Percentiles rank a stretch among this genome's conserved stretches.
Conservation (phyloP, 176 grass and related monocot genomes). For the Coix lacrymajobi region DNA sequence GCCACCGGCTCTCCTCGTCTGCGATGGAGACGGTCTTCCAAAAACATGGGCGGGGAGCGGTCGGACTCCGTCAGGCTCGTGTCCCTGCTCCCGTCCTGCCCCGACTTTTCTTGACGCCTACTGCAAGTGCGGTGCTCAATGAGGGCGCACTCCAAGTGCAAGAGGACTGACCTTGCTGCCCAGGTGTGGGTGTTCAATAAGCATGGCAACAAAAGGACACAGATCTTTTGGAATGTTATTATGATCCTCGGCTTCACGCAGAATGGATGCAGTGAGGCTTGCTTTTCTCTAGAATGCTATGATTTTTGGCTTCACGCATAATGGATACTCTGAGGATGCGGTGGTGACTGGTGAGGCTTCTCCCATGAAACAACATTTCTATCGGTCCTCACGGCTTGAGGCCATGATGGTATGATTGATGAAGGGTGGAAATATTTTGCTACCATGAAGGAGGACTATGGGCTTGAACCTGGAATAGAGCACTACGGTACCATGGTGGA, state of each 20-base stretch:
- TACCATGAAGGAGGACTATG: constrained; percentile 52
- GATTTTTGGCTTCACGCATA: too few relatives aligned
- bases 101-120: too few relatives aligned
- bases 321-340: too few relatives aligned
- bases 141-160: too few relatives aligned
- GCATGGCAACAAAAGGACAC: too few relatives aligned
- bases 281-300: too few relatives aligned
- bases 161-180: too few relatives aligned
- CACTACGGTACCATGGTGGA: constrained; percentile 66
- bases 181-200: too few relatives aligned
- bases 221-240: too few relatives aligned
- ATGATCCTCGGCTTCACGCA: too few relatives aligned
- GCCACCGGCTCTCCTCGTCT: constrained; percentile 21
- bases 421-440: constrained; percentile 48
- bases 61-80: constrained; percentile 44
- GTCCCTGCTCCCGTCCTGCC: constrained; percentile 25
- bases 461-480: constrained; percentile 44
- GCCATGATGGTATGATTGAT: constrained; percentile 52
- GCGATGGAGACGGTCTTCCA: constrained; percentile 34
- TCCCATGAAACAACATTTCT: constrained; percentile 53
- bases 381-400: constrained; percentile 43
- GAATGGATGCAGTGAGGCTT: too few relatives aligned
- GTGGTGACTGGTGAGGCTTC: neutral
- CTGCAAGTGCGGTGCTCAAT: too few relatives aligned
- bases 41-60: constrained; percentile 21